Evolutionary conservation across 805 yeast species (phyloP), one percentile per base, ranked within the genome.

Genomic region (Saccharomycopsis fodiens): DNA sequence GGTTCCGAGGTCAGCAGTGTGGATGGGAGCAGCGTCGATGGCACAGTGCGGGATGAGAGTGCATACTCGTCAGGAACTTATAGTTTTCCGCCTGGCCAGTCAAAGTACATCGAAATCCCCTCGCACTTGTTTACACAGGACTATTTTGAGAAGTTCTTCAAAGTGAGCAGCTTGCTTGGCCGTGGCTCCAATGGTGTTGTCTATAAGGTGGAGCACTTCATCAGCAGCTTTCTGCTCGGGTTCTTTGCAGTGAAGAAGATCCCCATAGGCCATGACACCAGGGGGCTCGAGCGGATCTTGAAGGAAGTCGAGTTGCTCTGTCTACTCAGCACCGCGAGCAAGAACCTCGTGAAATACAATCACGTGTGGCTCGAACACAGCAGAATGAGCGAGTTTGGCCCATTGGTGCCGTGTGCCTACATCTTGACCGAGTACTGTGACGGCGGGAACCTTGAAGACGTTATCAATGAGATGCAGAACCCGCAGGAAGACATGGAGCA

Each of bases 321-420:
- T 41, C 70, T 61, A 27, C 52, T 65, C 45, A 76, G 65, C 42
- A 73, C 59, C 72, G 71, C 62, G 32, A 66, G 67, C 52, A 67
- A 74, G 38, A 83, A 87, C 59, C 69, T 88, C 54, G 85, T 88
- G 22, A 75, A 83, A 17, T 88, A 88, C 58, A 87, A 88, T 57
- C 96, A 88, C 62, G 96, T 87, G 21, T 88, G 96, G 96, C 61
- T 88, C 27, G 96, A 88, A 57, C 68, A 81, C 56, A 83, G 74
- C 35, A 60, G 66, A 16, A 58, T 73, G 23, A 66, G 73, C 39
- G 66, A 64, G 7, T 77, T 77, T 59, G 79, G 79, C 42, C 77
- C 82, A 30, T 60, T 69, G 55, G 65, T 81, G 46, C 70, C 82
- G 35, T 66, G 69, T 41, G 86, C 88, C 3, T 88, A 78, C 55